Conservation (phyloP, 2,329 filamentous ascomycete species). For the Eutypa lata region DNA sequence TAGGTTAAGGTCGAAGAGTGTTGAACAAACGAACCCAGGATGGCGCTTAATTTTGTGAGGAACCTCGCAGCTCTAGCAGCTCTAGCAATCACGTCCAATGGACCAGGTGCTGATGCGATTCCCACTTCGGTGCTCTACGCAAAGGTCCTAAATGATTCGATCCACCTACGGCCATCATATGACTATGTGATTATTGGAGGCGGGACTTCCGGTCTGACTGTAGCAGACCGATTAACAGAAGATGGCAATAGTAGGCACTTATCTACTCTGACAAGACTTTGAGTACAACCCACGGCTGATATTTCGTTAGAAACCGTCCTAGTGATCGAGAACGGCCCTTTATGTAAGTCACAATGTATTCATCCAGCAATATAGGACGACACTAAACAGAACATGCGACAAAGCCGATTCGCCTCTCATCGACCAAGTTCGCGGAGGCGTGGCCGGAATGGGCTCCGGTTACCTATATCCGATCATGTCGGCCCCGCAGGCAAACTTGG, state of each 20-base stretch:
- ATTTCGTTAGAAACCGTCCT: constrained; percentile 19
- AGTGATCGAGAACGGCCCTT: constrained; percentile 24
- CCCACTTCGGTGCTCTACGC: not conserved
- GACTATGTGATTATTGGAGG: constrained; percentile 27
- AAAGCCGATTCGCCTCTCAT: constrained; percentile 23
- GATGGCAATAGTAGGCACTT: constrained; percentile 25
- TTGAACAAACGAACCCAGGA: not conserved
- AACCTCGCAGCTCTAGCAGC: not conserved
- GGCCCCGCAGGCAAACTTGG: constrained; percentile 21
- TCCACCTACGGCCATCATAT: constrained; percentile 13
- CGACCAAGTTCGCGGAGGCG: constrained; percentile 21
- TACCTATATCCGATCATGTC: constrained; percentile 26
- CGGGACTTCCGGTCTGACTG: constrained; percentile 24
- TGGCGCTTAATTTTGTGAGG: not conserved
- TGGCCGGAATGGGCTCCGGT: constrained; percentile 17
- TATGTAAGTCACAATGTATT: constrained; percentile 12
- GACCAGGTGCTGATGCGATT: not conserved
- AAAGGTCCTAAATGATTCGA: not conserved
- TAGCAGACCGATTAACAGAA: constrained; percentile 25
- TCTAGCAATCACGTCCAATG: not conserved
- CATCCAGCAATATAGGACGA: not conserved
- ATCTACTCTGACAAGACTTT: too few relatives aligned
- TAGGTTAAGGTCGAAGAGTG: too few relatives aligned
- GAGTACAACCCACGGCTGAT: constrained; percentile 2
- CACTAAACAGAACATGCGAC: constrained; percentile 2